A percentile compares a stretch with the other conserved stretches of the same genome.
These are phyloP conservation scores for Acanthamoeba royreba DNA, from an alignment of 208 protist genomes.

Conservation along the genomic window DNA sequence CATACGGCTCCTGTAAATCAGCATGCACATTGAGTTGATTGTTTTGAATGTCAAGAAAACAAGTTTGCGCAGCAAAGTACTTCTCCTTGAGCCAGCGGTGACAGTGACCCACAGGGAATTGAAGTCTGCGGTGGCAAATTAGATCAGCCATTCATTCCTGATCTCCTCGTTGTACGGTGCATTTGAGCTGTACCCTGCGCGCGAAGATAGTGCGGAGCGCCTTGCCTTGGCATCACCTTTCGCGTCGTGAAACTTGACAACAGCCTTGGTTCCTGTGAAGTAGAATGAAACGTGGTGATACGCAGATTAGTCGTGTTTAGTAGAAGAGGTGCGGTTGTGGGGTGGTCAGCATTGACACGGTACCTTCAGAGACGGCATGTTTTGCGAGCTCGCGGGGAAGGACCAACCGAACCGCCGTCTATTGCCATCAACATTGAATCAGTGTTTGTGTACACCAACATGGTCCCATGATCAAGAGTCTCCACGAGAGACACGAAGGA, in stretches of 20 bases:
- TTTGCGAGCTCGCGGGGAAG: slow-evolving; percentile 95
- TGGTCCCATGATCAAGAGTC: too few relatives aligned
- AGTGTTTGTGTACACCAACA: neutral
- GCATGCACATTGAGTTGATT: neutral
- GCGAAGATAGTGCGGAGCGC: neutral
- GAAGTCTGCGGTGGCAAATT: neutral
- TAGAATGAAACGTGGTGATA: neutral
- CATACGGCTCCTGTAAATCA: neutral
- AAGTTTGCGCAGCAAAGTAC: neutral
- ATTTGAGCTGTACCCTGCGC: neutral
- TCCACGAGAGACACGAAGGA: too few relatives aligned
- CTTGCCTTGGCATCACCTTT: too few relatives aligned
- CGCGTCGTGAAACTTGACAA: neutral
- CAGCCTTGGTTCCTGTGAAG: neutral
- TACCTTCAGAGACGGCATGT: neutral
- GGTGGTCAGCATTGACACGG: neutral
- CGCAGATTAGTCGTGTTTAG: neutral
- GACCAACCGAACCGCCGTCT: slow-evolving; percentile 96
- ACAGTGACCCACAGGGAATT: neutral
- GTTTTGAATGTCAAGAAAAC: neutral
- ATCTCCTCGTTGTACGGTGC: too few relatives aligned
- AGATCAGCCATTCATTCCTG: too few relatives aligned
- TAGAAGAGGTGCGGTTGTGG: too few relatives aligned
- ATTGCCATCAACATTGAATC: neutral
- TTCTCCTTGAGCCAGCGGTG: neutral